Evolutionary conservation across 2,329 filamentous ascomycete species (phyloP), one percentile per base, ranked within the genome.

Genomic region (Microsporum audouinii): DNA sequence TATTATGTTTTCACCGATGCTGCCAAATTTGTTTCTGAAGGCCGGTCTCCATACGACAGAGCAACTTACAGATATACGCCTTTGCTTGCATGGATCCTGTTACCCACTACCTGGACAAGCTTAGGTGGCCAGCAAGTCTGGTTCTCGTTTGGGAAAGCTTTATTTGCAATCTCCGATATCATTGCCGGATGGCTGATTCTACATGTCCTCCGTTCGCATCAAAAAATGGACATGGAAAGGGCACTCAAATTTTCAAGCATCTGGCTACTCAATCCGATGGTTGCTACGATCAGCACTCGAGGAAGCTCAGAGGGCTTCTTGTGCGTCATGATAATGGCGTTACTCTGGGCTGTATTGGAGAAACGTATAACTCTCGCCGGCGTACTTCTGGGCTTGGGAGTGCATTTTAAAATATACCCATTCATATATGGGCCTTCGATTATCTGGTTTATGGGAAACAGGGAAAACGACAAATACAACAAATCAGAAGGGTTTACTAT

Each of bases 331-430:
- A 89, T 95, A 4, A 84, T 90, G 63, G 88, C 84, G 0, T 73
- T 97, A 39, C 75, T 99, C 8, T 97, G 89, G 88, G 88, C 91
- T 0, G 87, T 88, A 0, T 76, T 91, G 65, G 78, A 82, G 58
- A 80, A 79, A 58, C 78, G 78, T n/a, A 76, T 88, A 17, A 69
- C 75, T 0, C 71, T 95, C 6, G 88, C 91, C 0, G 92, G 89
- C 0, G 65, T 85, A 2, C 73, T 97, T 34, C 78, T 99, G 2
- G 94, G 94, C 0, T 75, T 96, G 33, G 84, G 84, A 0, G 91
- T 97, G 31, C 94, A 99, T 75, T 95, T 99, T 77, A 99, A 99
- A 80, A 97, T 99, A 63, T 99, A 99, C 69, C 94, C 94, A 0
- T 96, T 97, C 73, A 89, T 99, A 63, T 99, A 99, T 73, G 92